A percentile compares a stretch with the other conserved stretches of the same genome.
These are phyloP conservation scores for Penicillium daleae DNA, from an alignment of 495 filamentous ascomycete genomes.

Conservation along the genomic window DNA sequence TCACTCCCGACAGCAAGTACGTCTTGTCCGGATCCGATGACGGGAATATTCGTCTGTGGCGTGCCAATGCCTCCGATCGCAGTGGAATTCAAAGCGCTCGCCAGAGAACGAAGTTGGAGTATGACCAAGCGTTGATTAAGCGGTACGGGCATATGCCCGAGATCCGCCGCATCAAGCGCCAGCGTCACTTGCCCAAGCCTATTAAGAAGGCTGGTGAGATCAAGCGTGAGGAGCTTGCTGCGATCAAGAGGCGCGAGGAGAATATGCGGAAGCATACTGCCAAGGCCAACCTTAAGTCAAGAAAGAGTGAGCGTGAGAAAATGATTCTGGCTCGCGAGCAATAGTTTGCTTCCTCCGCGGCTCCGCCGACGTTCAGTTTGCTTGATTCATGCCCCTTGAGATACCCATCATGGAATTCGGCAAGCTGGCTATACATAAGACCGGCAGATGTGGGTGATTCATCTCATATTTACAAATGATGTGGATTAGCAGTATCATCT, in stretches of 20 bases:
- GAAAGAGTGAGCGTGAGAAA: constrained; percentile 88
- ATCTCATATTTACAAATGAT: not conserved
- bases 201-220: constrained; percentile 98
- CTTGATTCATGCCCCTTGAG: not conserved
- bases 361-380: not conserved
- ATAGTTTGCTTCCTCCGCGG: constrained; percentile 39
- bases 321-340: constrained; percentile 80
- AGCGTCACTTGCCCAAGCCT: constrained; percentile 88
- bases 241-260: constrained; percentile 88
- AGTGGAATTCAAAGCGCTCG: constrained; percentile 82
- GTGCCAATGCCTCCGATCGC: constrained; percentile 82
- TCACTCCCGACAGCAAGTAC: constrained; percentile 87
- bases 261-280: constrained; percentile 90
- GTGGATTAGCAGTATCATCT: not conserved
- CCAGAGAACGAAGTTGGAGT: constrained; percentile 86
- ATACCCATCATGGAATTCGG: constrained; percentile 1
- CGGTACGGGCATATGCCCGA: constrained; percentile 96
- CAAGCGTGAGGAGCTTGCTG: constrained; percentile 84
- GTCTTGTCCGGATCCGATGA: constrained; percentile 87
- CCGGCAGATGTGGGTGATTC: not conserved
- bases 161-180: constrained; percentile 84
- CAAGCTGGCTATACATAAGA: not conserved
- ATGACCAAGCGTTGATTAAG: constrained; percentile 81
- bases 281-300: constrained; percentile 69
- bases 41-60: constrained; percentile 92